These are phyloP conservation scores for Colletotrichum sidae DNA, from an alignment of 2,329 filamentous ascomycete genomes.

Conservation along the genomic window DNA sequence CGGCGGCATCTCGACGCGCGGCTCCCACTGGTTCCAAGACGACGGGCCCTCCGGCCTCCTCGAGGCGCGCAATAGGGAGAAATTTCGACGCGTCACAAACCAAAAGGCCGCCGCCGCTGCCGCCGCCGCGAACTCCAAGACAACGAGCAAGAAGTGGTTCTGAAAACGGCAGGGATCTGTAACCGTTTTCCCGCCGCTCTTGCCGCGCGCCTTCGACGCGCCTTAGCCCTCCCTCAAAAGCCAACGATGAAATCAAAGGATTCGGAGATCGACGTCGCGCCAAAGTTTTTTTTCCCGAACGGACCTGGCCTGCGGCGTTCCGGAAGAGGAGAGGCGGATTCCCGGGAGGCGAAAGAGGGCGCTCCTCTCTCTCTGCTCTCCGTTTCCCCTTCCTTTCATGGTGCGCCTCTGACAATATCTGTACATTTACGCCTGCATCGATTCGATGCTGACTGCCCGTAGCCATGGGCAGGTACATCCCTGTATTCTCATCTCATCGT, in stretches of 20 bases:
- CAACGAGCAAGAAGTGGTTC: conserved; percentile 41
- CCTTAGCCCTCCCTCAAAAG: too few species aligned
- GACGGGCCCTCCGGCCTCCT: conserved; percentile 63
- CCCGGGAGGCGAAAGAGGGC: too few species aligned
- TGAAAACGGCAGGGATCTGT: neutral
- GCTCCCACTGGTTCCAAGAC: conserved; percentile 58
- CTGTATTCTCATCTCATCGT: conserved; percentile 26
- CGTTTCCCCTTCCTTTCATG: neutral
- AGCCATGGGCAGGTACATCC: too few species aligned
- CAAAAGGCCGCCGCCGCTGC: conserved; percentile 26
- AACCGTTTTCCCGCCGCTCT: too few species aligned
- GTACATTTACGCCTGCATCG: conserved; percentile 5
- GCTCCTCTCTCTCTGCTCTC: too few species aligned
- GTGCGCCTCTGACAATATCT: neutral
- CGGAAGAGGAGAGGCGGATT: conserved; percentile 10
- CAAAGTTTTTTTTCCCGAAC: too few species aligned
- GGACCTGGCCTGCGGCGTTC: conserved; percentile 1
- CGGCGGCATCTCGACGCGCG: conserved; percentile 32
- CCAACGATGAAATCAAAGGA: too few species aligned
- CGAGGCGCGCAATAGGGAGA: conserved; percentile 66
- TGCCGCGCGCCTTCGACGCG: too few species aligned
- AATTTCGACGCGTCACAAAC: conserved; percentile 61
- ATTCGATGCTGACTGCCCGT: too few species aligned
- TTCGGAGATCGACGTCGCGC: too few species aligned
- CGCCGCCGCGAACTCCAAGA: conserved; percentile 61